These are phyloP conservation scores for Colletotrichum sansevieriae DNA, from an alignment of 2,329 filamentous ascomycete species.

Conservation along the genomic window DNA sequence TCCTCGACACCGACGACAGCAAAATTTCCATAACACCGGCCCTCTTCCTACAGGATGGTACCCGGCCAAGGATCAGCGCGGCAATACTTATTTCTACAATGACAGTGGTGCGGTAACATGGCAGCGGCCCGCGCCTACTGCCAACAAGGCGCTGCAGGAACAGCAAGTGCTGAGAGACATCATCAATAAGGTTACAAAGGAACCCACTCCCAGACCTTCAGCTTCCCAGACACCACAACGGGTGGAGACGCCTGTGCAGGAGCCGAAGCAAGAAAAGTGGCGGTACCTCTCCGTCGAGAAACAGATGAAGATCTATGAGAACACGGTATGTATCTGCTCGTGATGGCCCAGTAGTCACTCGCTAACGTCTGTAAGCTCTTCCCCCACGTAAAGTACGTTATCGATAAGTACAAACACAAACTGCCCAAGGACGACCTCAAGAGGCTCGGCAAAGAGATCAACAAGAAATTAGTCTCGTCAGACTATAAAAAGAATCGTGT, in stretches of 20 bases:
- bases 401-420: conserved; percentile 88
- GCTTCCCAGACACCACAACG: conserved; percentile 76
- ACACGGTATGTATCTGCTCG: conserved; percentile 74
- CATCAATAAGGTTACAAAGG: conserved; percentile 85
- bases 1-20: conserved; percentile 63
- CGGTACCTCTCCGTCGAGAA: conserved; percentile 80
- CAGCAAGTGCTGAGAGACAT: conserved; percentile 85
- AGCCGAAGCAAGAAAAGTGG: conserved; percentile 79
- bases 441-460: conserved; percentile 74
- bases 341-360: not conserved
- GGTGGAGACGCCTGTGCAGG: conserved; percentile 65
- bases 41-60: conserved; percentile 89
- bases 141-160: conserved; percentile 73
- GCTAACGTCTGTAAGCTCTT: conserved; percentile 70
- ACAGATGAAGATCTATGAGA: conserved; percentile 95
- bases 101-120: conserved; percentile 83
- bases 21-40: conserved; percentile 60
- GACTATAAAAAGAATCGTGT: conserved; percentile 95
- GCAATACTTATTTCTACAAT: conserved; percentile 88
- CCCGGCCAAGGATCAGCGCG: conserved; percentile 76
- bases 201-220: conserved; percentile 66
- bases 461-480: conserved; percentile 90
- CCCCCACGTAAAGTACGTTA: conserved; percentile 85
- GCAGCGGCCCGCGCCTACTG: conserved; percentile 78
- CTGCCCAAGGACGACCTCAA: conserved; percentile 84